phyloP scores from a whole-genome alignment of 2,329 filamentous ascomycete species.

The Aspergillus transmontanensis region DNA sequence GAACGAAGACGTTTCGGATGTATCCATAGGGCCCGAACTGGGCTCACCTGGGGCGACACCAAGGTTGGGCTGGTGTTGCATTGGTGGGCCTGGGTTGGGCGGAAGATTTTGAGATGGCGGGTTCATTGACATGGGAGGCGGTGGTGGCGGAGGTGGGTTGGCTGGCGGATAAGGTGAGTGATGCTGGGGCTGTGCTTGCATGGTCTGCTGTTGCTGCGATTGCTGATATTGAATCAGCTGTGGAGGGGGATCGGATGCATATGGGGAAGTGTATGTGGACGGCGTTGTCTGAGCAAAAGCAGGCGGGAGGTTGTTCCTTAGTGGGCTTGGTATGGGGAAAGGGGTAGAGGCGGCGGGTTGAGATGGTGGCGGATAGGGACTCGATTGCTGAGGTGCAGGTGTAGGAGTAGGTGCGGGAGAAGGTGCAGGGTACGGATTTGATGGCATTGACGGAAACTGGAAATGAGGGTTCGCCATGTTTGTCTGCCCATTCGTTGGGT shows the following conservation, averaged over 20 bases:
- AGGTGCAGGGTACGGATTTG: slow-evolving; percentile 36
- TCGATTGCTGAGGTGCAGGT: slow-evolving; percentile 22
- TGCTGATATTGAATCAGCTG: slow-evolving; percentile 36
- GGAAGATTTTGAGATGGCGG: slow-evolving; percentile 15
- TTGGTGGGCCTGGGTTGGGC: slow-evolving; percentile 12
- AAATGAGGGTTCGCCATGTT: slow-evolving; percentile 39
- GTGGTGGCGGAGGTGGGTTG: slow-evolving; percentile 22
- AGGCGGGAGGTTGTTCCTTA: slow-evolving; percentile 43
- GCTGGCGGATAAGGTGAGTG: slow-evolving; percentile 28
- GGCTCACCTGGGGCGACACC: slow-evolving; percentile 23
- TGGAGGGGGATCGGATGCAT: slow-evolving; percentile 41
- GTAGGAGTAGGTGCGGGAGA: slow-evolving; percentile 21
- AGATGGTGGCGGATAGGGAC: slow-evolving; percentile 25
- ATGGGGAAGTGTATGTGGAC: slow-evolving; percentile 45
- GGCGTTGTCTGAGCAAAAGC: slow-evolving; percentile 40
- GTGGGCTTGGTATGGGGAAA: slow-evolving; percentile 39
- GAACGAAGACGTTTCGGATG: slow-evolving; percentile 40
- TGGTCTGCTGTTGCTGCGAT: slow-evolving; percentile 33
- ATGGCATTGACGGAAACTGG: slow-evolving; percentile 40
- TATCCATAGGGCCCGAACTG: slow-evolving; percentile 21
- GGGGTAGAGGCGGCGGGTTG: slow-evolving; percentile 34
- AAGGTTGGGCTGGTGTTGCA: slow-evolving; percentile 22
- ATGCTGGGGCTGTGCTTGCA: slow-evolving; percentile 25
- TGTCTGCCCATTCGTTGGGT: slow-evolving; percentile 29
- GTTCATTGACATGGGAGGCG: slow-evolving; percentile 11